Evolutionary conservation across 257 asterid genomes (phyloP).

Genomic region (Solanum chilense): DNA sequence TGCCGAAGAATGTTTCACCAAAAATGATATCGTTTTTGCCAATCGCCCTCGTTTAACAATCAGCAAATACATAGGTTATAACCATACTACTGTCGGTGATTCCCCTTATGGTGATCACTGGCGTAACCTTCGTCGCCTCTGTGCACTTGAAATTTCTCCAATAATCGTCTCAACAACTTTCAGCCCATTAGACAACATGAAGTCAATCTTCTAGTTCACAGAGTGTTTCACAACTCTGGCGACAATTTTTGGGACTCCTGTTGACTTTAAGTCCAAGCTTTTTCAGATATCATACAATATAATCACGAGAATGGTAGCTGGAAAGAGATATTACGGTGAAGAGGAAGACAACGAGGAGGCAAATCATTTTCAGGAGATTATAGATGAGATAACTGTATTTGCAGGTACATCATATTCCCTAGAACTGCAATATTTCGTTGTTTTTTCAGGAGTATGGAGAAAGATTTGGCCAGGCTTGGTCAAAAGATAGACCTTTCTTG

Average conservation of each 20-base stretch:
- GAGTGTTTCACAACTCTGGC: neutral
- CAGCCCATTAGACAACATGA: conserved; percentile 26
- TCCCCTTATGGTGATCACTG: conserved; percentile 46
- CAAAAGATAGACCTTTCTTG: conserved; percentile 23
- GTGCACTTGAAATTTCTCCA: conserved; percentile 30
- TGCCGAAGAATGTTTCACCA: conserved; percentile 57
- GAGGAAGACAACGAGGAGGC: conserved; percentile 27
- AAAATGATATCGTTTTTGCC: conserved; percentile 43
- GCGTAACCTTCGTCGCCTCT: conserved; percentile 46
- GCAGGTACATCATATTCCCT: conserved; percentile 15
- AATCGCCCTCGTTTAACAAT: conserved; percentile 26
- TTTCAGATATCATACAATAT: conserved; percentile 29
- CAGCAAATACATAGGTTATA: conserved; percentile 40
- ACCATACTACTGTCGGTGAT: conserved; percentile 13
- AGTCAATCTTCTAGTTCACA: conserved; percentile 2
- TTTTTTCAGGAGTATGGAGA: conserved; percentile 16
- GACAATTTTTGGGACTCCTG: conserved; percentile 8
- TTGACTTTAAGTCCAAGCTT: conserved; percentile 17
- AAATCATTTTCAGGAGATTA: conserved; percentile 16
- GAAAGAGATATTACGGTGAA: conserved; percentile 39
- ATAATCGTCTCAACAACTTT: conserved; percentile 33
- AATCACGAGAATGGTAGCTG: conserved; percentile 57
- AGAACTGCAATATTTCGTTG: conserved; percentile 3
- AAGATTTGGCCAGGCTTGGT: conserved; percentile 8
- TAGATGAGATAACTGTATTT: conserved; percentile 7